Evolutionary conservation across 345 rosid genomes (phyloP).

Genomic region (Syzygium aromaticum): DNA sequence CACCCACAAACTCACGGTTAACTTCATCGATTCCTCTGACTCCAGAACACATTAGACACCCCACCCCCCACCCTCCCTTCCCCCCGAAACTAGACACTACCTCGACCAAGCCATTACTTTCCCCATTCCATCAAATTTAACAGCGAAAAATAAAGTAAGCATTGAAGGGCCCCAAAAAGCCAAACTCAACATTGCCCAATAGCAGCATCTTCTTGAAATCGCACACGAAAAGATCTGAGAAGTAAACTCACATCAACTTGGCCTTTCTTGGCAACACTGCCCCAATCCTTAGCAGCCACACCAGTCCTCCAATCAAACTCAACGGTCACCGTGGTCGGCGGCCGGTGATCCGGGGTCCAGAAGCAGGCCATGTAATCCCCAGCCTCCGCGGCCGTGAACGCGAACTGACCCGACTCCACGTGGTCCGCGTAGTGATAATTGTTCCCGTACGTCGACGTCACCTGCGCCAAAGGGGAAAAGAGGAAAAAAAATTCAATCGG

Average conservation of each 20-base stretch:
- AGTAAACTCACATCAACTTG: slow-evolving; percentile 62
- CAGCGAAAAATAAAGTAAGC: background rate
- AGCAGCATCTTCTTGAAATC: background rate
- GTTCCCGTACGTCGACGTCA: slow-evolving; percentile 69
- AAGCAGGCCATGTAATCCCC: slow-evolving; percentile 87
- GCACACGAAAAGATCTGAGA: background rate
- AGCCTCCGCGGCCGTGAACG: slow-evolving; percentile 72
- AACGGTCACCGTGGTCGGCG: slow-evolving; percentile 40
- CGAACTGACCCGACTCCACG: slow-evolving; percentile 72
- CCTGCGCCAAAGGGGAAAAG: slow-evolving; percentile 24
- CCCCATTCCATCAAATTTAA: background rate
- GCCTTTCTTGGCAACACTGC: slow-evolving; percentile 84
- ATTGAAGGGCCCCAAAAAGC: background rate
- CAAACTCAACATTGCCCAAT: background rate
- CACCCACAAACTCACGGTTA: background rate
- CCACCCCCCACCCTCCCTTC: background rate
- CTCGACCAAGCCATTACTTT: background rate
- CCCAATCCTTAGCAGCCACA: slow-evolving; percentile 72
- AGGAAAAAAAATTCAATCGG: background rate
- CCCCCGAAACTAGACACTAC: background rate
- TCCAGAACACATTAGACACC: background rate
- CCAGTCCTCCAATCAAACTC: slow-evolving; percentile 93
- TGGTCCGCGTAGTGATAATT: slow-evolving; percentile 61
- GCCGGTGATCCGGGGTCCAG: slow-evolving; percentile 58
- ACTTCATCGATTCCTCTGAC: background rate